Conservation (phyloP, 306 rosid genomes). For the Argentina anserina region DNA sequence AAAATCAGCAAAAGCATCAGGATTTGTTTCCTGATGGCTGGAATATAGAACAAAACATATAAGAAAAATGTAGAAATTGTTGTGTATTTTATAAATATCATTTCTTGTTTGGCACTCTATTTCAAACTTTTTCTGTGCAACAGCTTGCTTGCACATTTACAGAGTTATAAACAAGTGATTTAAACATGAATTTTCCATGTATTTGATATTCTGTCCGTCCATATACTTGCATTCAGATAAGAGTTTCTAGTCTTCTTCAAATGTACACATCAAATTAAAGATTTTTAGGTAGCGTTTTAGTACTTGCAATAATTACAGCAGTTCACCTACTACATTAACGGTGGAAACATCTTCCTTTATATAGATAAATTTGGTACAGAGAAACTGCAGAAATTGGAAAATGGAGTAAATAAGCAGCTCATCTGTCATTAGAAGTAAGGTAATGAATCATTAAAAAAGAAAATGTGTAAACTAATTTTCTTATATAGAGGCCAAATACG, state of each 20-base stretch:
- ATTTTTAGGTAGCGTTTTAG: neutral
- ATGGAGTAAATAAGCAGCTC: neutral
- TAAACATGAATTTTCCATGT: neutral
- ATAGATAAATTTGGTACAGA: neutral
- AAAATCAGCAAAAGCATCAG: neutral
- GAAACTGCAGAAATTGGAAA: neutral
- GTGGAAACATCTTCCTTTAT: neutral
- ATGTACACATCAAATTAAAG: neutral
- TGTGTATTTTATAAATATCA: slow-evolving; percentile 12
- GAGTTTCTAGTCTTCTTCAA: neutral
- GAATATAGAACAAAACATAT: slow-evolving; percentile 11
- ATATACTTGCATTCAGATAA: neutral
- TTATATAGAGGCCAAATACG: neutral
- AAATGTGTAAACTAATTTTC: neutral
- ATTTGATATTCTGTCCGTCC: neutral
- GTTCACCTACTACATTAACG: neutral
- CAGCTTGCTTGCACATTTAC: neutral
- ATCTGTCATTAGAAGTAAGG: neutral
- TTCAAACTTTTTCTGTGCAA: slow-evolving; percentile 1
- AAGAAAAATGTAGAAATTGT: slow-evolving; percentile 12
- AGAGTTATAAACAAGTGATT: neutral
- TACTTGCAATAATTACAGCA: neutral
- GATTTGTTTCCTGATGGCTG: neutral
- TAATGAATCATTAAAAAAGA: neutral
- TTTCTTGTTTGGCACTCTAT: neutral